Evolutionary conservation across 306 rosid species (phyloP).

Genomic region (Abrus pulchellus): DNA sequence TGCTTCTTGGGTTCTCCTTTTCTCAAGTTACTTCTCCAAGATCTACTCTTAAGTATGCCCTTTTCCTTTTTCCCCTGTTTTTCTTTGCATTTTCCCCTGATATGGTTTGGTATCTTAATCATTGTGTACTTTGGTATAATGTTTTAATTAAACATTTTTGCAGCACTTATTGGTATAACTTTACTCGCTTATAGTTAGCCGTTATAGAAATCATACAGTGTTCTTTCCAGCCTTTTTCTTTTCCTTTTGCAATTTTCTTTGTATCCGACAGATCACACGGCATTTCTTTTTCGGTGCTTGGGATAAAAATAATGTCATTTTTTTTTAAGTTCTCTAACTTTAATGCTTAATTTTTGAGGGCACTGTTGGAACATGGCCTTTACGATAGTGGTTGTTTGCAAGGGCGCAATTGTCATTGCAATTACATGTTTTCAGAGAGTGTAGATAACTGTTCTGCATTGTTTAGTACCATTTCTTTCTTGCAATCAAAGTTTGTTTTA

Average conservation of each 20-base stretch:
- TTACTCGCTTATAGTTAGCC: constrained; percentile 57
- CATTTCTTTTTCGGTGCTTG: constrained; percentile 43
- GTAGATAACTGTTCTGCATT: constrained; percentile 13
- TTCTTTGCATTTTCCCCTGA: constrained; percentile 41
- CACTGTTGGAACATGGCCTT: constrained; percentile 53
- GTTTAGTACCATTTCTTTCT: constrained; percentile 32
- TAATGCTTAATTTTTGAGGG: constrained; percentile 51
- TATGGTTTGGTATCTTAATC: constrained; percentile 62
- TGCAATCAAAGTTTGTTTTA: constrained; percentile 13
- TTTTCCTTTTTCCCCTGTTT: constrained; percentile 44
- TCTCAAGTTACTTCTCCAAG: constrained; percentile 71
- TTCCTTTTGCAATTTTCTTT: constrained; percentile 21
- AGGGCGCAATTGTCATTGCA: constrained; percentile 53
- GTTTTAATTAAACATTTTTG: constrained; percentile 36
- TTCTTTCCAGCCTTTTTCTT: constrained; percentile 41
- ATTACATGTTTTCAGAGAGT: constrained; percentile 29
- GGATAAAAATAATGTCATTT: constrained; percentile 49
- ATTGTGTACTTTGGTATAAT: constrained; percentile 48
- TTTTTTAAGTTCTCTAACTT: constrained; percentile 39
- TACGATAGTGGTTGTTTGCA: constrained; percentile 53
- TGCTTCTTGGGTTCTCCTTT: constrained; percentile 56
- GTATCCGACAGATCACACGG: constrained; percentile 30
- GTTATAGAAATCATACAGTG: constrained; percentile 49
- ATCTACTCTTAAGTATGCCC: constrained; percentile 84
- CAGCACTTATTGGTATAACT: constrained; percentile 49